Base-by-base conservation (phyloP, 768 basidiomycete genomes). In the Lentinula lateritia region DNA sequence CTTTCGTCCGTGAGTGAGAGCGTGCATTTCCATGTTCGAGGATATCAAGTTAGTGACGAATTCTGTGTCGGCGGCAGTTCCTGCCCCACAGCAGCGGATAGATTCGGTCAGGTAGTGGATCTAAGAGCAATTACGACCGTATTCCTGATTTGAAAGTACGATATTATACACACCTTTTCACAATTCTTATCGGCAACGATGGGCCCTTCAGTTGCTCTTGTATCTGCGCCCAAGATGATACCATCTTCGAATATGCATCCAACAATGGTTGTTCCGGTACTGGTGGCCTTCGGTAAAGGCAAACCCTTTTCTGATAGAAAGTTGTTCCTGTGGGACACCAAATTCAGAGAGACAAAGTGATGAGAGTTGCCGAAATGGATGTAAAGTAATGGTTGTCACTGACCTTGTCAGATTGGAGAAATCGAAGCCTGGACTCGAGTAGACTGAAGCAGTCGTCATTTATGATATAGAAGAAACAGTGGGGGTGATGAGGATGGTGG, bases 181-280 rank as follows among this genome's bases (percentile, higher is more conserved):
- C 97, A 99, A 77, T 99, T 99, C 85, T 99, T 98, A 79, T 98
- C 96, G 0, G 93, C 93, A 32, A 99, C 93, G 65, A 98, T 98
- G 23, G 85, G 83, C 1, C 96, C 97, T 63, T 88, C 92, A 0
- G 97, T 98, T 4, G 97, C 95, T 67, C 96, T 83, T 1, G 97
- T 99, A 74, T 98, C 97, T 13, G 97, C 97, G 50, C 96, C 97
- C 5, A 99, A 83, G 16, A 96, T 84, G 66, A 99, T 88, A 5
- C 97, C 97, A 70, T 93, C 92, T 66, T 87, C 88, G 75, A 90
- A 98, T 60, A 97, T 75, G 69, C 93, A 93, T 32, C 97, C 97
- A 16, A 99, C 97, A 78, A 99, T 98, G 53, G 96, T 99, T 4
- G 96, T 99, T 67, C 95, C 95, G 0, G 92, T 94, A 75, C 92